Base-by-base conservation (phyloP, 805 yeast genomes). In the Alloascoidea hylecoeti region DNA sequence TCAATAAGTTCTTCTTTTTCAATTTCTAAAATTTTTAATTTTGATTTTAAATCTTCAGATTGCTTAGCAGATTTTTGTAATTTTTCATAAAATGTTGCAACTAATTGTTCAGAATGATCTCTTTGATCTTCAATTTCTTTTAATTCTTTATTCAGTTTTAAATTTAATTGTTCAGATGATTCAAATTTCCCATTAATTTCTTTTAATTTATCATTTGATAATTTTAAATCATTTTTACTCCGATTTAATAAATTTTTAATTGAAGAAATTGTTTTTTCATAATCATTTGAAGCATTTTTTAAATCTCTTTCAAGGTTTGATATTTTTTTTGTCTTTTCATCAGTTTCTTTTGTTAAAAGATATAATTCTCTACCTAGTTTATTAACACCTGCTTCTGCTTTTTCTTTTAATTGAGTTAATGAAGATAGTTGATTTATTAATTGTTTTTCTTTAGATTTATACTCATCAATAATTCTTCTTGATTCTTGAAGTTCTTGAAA, bases 341-440 rank as follows among this genome's bases (percentile, higher is more conserved):
- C 73, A 41, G 76, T 77, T 23, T 73, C 74, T 39, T 71, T 72
- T 0, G 75, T 67, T 34, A 85, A 60, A 36, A 69, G 69, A 54
- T 84, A 71, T 18, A 88, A 60, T 45, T 88, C 97, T 32, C 89
- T 63, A 39, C 78, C 80, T 95, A 88, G 82, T 47, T 85, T 86
- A 51, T 86, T 86, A 38, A 88, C 78, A 3, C 95, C 96, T 42
- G 74, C 78, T 49, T 88, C 96, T 1, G 89, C 81, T 44, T 70
- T 77, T 17, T 64, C 64, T 46, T 74, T 78, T 9, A 66, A 69
- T 5, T 52, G 54, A 34, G 58, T 64, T 4, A 59, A 39, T 2
- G 50, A 42, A 3, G 50, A 50, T 13, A 66, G 46, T 41, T 63
- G 62, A 2, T 42, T 41, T 33, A 55, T 54, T 14, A 67, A 44